A percentile compares a stretch with the other conserved stretches of the same genome.
Conservation (phyloP, 306 rosid genomes). For the Castanea crenata region DNA sequence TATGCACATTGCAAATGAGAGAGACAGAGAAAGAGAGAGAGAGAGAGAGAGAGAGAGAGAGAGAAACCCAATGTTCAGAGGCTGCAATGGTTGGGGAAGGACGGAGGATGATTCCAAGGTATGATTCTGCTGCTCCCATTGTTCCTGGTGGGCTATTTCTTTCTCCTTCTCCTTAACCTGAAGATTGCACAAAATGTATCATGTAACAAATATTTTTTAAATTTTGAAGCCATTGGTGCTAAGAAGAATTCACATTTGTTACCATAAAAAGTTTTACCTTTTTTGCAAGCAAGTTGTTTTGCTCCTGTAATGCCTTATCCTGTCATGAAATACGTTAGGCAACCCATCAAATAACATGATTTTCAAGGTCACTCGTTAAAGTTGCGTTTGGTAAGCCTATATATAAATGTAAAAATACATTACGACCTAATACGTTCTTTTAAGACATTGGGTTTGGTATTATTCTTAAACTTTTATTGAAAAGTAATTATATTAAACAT, state of each 20-base stretch:
- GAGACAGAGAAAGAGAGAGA: not conserved
- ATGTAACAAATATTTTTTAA: not conserved
- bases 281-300: conserved; percentile 58
- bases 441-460: too few relatives aligned
- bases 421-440: too few relatives aligned
- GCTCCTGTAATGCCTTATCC: conserved; percentile 78
- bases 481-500: too few relatives aligned
- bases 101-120: conserved; percentile 15
- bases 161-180: conserved; percentile 79
- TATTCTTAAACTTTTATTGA: too few relatives aligned
- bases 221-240: not conserved
- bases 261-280: conserved; percentile 34
- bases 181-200: conserved; percentile 12
- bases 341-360: not conserved
- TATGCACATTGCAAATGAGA: too few relatives aligned
- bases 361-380: not conserved
- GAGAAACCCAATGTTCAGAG: conserved; percentile 46
- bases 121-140: conserved; percentile 31
- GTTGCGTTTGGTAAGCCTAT: too few relatives aligned
- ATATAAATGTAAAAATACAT: too few relatives aligned
- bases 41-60: not conserved
- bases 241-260: not conserved
- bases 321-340: conserved; percentile 17
- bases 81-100: conserved; percentile 39
- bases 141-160: conserved; percentile 30